These are phyloP conservation scores for Fagopyrum homotropicum DNA, from an alignment of 148 eudicot genomes.

Conservation along the genomic window DNA sequence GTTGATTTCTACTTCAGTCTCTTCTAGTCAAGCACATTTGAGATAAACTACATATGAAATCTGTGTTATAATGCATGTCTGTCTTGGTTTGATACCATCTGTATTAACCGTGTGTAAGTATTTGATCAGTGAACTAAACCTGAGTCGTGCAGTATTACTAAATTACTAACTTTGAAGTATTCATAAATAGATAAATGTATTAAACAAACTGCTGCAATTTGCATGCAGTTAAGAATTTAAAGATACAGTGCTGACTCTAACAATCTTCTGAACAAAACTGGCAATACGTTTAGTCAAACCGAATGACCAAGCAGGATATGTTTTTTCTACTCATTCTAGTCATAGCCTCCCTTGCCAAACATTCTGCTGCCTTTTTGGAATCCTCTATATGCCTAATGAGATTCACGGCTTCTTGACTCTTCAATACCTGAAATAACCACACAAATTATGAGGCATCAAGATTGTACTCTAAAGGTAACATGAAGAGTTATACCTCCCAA, in stretches of 20 bases:
- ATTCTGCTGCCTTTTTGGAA: slow-evolving; percentile 68
- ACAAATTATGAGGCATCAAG: neutral
- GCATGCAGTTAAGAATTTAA: neutral
- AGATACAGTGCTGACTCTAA: neutral
- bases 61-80: neutral
- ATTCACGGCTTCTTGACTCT: slow-evolving; percentile 69
- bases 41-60: neutral
- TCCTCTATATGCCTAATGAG: slow-evolving; percentile 74
- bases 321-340: slow-evolving; percentile 48
- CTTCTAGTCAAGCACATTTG: neutral
- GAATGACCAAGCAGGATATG: slow-evolving; percentile 55
- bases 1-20: neutral
- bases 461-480: neutral
- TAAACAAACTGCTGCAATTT: neutral
- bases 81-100: too few species aligned
- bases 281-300: slow-evolving; percentile 33
- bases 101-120: neutral
- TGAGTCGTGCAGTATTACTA: neutral
- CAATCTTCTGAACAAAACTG: neutral
- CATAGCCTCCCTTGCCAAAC: slow-evolving; percentile 63
- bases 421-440: slow-evolving; percentile 46
- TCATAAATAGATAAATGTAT: neutral
- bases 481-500: slow-evolving; percentile 42
- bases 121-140: neutral
- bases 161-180: neutral